These are phyloP conservation scores for Fraxinus excelsior DNA, from an alignment of 257 asterid species.

Conservation along the genomic window DNA sequence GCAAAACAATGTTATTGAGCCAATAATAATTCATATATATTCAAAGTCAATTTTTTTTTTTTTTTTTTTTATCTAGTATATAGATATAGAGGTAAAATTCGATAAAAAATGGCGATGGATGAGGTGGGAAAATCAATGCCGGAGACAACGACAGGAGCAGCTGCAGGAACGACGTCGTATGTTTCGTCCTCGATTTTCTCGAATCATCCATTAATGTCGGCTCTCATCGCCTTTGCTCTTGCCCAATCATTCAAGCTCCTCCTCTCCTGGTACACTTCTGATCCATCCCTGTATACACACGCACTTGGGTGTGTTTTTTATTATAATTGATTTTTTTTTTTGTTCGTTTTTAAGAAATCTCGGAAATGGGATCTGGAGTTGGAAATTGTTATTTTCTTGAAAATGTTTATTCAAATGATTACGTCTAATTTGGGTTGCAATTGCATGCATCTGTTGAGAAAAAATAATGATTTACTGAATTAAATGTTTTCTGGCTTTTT, in stretches of 20 bases:
- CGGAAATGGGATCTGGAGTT: constrained; percentile 21
- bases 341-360: background rate
- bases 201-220: constrained; percentile 45
- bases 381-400: background rate
- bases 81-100: background rate
- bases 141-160: constrained; percentile 5
- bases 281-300: constrained; percentile 11
- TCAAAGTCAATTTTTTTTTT: background rate
- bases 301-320: background rate
- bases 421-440: constrained; percentile 4
- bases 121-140: constrained; percentile 29
- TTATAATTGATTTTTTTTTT: constrained; percentile 14
- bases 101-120: background rate
- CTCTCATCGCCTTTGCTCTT: constrained; percentile 41
- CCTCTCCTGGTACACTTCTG: constrained; percentile 54
- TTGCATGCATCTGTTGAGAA: background rate
- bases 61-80: background rate
- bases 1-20: background rate
- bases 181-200: constrained; percentile 33
- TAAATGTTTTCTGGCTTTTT: background rate
- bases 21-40: background rate
- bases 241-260: constrained; percentile 49
- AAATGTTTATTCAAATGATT: constrained; percentile 2
- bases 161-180: constrained; percentile 24
- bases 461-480: background rate